Conservation (phyloP, 2,329 filamentous ascomycete genomes). For the Rhinocladiella mackenziei region DNA sequence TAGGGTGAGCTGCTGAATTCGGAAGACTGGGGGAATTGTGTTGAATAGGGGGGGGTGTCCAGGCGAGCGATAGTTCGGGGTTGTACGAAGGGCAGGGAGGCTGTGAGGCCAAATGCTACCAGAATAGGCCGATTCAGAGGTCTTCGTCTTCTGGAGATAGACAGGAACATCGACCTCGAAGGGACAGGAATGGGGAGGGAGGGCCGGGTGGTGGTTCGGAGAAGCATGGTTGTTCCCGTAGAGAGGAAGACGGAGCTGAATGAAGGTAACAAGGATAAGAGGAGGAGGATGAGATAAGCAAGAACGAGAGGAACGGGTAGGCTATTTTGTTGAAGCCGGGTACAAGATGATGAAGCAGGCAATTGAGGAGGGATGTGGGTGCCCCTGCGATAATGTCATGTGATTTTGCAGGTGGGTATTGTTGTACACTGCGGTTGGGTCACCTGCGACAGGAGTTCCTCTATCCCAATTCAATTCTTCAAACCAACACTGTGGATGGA, state of each 20-base stretch:
- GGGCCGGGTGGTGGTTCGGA: constrained; percentile 22
- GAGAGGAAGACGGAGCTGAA: not conserved
- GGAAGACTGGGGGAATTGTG: constrained; percentile 10
- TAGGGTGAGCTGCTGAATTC: constrained; percentile 24
- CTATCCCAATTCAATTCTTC: not conserved
- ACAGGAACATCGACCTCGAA: constrained; percentile 10
- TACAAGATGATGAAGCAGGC: no score
- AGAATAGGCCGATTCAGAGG: constrained; percentile 19
- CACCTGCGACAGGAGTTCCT: no score
- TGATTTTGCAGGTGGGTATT: no score
- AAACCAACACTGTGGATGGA: no score
- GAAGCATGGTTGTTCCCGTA: constrained; percentile 15
- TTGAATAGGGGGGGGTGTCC: constrained; percentile 20
- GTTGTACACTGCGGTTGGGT: no score
- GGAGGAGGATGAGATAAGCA: not conserved
- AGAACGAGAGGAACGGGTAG: no score
- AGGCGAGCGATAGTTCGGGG: constrained; percentile 14
- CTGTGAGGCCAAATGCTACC: constrained; percentile 24
- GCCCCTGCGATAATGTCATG: no score
- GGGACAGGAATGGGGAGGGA: constrained; percentile 6
- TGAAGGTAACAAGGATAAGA: no score
- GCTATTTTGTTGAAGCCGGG: no score
- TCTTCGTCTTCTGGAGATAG: constrained; percentile 10
- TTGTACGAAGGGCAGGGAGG: constrained; percentile 24
- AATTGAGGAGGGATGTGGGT: no score